Conservation (phyloP, 1,139 yeast species). For the Kurtzmaniella quercitrusa region DNA sequence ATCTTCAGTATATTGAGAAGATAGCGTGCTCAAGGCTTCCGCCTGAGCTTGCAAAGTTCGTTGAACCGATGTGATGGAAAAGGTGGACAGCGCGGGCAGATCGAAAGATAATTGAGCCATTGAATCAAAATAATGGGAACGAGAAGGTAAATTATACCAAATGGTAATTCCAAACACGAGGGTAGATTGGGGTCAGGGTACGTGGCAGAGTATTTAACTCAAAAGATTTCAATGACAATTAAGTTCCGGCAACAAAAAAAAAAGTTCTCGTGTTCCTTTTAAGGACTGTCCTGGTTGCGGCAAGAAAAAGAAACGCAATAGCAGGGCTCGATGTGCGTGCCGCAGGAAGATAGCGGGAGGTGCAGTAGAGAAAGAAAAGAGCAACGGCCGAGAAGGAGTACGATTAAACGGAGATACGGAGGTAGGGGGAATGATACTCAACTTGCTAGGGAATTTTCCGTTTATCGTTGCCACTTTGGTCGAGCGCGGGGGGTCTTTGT, state of each 20-base stretch:
- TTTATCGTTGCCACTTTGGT: no score
- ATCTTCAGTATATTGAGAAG: conserved; percentile 28
- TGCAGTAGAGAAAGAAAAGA: background rate
- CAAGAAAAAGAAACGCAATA: background rate
- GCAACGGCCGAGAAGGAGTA: background rate
- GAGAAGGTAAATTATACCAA: background rate
- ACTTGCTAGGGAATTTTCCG: no score
- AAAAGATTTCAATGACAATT: background rate
- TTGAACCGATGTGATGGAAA: conserved; percentile 25
- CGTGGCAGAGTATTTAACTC: background rate
- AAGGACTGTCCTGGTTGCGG: background rate
- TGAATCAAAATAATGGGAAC: background rate
- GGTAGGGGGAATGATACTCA: no score
- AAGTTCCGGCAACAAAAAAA: no score
- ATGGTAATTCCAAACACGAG: background rate
- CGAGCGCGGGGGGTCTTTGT: no score
- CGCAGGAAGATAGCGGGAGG: background rate
- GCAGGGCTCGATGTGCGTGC: background rate
- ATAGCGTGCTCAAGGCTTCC: conserved; percentile 30
- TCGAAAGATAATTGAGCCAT: background rate
- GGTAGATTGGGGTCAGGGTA: background rate
- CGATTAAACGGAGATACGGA: background rate
- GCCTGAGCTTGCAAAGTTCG: conserved; percentile 29
- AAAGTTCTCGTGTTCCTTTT: background rate
- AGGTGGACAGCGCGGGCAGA: background rate